Conservation (phyloP, 1,284 basidiomycete species). For the Marasmius oreades region DNA sequence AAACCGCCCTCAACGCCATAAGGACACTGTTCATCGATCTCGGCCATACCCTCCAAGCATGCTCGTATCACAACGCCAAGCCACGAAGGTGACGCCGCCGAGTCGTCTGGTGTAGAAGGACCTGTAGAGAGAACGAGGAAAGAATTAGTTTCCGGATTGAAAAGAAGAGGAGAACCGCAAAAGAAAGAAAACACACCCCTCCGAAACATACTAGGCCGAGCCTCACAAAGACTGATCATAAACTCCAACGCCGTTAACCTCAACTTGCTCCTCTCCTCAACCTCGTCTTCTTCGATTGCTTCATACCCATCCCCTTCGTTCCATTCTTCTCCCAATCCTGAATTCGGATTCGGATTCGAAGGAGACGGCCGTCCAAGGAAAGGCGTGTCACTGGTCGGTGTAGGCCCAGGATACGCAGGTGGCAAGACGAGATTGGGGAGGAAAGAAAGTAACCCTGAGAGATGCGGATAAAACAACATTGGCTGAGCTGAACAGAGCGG, state of each 20-base stretch:
- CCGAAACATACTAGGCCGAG: conserved; percentile 59
- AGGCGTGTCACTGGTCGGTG: conserved; percentile 66
- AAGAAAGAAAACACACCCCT: conserved; percentile 26
- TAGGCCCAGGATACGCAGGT: conserved; percentile 61
- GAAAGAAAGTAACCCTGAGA: not conserved
- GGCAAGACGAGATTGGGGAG: not conserved
- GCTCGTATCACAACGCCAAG: conserved; percentile 62
- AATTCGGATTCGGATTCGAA: no score
- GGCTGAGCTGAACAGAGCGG: not conserved
- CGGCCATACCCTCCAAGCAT: conserved; percentile 78
- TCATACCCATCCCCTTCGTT: conserved; percentile 25
- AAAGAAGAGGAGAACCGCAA: not conserved
- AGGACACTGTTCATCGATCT: conserved; percentile 50
- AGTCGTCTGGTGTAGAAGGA: conserved; percentile 11
- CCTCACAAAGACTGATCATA: conserved; percentile 73
- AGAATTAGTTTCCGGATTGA: not conserved
- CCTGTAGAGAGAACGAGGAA: conserved; percentile 10
- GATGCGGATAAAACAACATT: not conserved
- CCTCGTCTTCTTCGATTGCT: conserved; percentile 25
- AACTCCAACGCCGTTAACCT: conserved; percentile 68
- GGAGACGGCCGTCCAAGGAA: conserved; percentile 38
- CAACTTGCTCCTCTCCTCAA: conserved; percentile 55
- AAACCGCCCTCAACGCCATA: conserved; percentile 45
- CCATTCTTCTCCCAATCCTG: conserved; percentile 21
- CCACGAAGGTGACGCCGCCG: conserved; percentile 36